Conservation (phyloP, 129 eudicot species). For the Ambrosia artemisiifolia region DNA sequence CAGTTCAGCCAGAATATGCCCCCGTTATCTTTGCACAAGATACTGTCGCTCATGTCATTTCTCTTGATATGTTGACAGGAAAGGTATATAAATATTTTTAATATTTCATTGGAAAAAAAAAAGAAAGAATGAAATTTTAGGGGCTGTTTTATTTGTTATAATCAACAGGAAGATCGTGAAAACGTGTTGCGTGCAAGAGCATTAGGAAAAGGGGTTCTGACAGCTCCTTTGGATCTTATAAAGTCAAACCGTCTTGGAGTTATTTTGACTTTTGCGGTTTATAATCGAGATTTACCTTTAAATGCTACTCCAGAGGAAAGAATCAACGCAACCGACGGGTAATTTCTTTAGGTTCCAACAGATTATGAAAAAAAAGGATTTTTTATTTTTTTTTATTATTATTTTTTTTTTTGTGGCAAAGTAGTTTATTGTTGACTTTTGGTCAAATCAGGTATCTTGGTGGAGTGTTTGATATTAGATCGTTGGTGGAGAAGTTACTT, state of each 20-base stretch:
- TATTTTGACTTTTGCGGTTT: constrained; percentile 91
- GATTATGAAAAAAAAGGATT: background rate
- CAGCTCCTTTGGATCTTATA: constrained; percentile 76
- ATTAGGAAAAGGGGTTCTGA: background rate
- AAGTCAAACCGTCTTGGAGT: constrained; percentile 94
- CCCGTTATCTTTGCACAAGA: constrained; percentile 96
- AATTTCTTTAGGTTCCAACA: background rate
- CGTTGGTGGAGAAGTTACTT: constrained; percentile 92
- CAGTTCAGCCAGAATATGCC: constrained; percentile 79
- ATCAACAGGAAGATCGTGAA: background rate
- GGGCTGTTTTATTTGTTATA: background rate
- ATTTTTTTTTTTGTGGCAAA: background rate
- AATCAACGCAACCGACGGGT: constrained; percentile 81
- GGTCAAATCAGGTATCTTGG: constrained; percentile 73
- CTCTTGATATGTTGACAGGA: constrained; percentile 85
- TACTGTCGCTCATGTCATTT: constrained; percentile 80
- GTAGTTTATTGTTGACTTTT: constrained; percentile 2
- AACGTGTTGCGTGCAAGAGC: background rate
- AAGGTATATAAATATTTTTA: constrained; percentile 42
- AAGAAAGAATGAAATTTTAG: background rate
- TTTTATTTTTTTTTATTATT: too few species aligned
- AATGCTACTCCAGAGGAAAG: constrained; percentile 80
- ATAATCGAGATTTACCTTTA: constrained; percentile 70
- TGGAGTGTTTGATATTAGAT: constrained; percentile 86
- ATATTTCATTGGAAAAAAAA: background rate